phyloP scores from a whole-genome alignment of 1,139 yeast genomes.

The Yamadazyma spencermartinsiae region DNA sequence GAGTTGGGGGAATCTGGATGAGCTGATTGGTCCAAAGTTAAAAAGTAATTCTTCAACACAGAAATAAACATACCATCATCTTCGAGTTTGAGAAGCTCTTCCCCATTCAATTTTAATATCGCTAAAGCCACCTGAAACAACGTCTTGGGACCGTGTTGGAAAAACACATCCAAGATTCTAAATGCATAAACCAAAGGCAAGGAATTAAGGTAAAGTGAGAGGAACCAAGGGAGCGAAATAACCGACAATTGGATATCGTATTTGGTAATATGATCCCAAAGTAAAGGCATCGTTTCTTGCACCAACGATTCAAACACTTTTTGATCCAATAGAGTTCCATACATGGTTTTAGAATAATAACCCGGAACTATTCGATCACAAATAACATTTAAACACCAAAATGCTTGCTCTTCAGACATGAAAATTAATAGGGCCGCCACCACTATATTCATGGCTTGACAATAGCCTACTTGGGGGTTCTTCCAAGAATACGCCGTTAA shows the following conservation, averaged over 20 bases:
- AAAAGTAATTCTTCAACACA: conserved; percentile 78
- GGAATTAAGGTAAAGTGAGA: conserved; percentile 83
- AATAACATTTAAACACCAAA: conserved; percentile 83
- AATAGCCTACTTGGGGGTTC: conserved; percentile 95
- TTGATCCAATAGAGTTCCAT: conserved; percentile 93
- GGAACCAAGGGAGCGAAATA: conserved; percentile 94
- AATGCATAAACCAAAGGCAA: conserved; percentile 96
- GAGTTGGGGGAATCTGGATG: conserved; percentile 72
- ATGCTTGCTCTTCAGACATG: conserved; percentile 97
- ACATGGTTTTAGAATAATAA: conserved; percentile 96
- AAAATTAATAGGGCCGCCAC: conserved; percentile 90
- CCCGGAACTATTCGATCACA: conserved; percentile 92
- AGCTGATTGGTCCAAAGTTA: conserved; percentile 74
- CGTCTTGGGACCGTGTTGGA: conserved; percentile 86
- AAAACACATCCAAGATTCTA: conserved; percentile 86
- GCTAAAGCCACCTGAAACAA: conserved; percentile 94
- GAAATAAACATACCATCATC: conserved; percentile 94
- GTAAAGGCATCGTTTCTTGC: conserved; percentile 82
- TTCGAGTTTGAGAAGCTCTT: conserved; percentile 69
- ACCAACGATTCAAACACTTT: conserved; percentile 89
- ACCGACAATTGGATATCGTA: conserved; percentile 92
- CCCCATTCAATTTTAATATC: conserved; percentile 82
- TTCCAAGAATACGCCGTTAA: conserved; percentile 95
- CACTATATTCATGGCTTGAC: conserved; percentile 99
- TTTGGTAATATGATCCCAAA: conserved; percentile 78